A percentile compares a stretch with the other conserved stretches of the same genome.
These are phyloP conservation scores for Sugiyamaella lignohabitans DNA, from an alignment of 805 yeast species.

Conservation along the genomic window DNA sequence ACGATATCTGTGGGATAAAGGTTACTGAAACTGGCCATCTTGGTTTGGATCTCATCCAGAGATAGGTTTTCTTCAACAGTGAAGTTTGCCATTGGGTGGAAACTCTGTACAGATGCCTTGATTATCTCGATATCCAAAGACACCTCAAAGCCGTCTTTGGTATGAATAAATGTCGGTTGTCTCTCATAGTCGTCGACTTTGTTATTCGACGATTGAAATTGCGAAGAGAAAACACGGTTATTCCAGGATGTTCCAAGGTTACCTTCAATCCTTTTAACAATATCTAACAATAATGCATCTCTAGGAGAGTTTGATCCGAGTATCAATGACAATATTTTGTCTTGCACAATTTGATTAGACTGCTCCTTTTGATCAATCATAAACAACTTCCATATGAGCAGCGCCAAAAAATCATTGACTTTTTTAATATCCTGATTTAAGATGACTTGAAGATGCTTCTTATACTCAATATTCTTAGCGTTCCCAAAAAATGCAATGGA, in stretches of 20 bases:
- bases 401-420: conserved; percentile 36
- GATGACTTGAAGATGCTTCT: conserved; percentile 56
- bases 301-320: conserved; percentile 55
- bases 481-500: conserved; percentile 37
- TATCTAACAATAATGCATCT: conserved; percentile 54
- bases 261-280: conserved; percentile 55
- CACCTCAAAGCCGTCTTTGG: conserved; percentile 42
- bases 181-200: conserved; percentile 41
- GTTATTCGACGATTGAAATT: conserved; percentile 36
- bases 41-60: conserved; percentile 4
- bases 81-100: conserved; percentile 22
- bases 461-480: conserved; percentile 33
- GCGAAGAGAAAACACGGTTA: conserved; percentile 59
- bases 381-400: conserved; percentile 47
- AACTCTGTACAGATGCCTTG: conserved; percentile 37
- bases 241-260: conserved; percentile 53
- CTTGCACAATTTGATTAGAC: conserved; percentile 44
- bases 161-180: conserved; percentile 44
- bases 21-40: not conserved
- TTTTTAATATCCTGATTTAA: conserved; percentile 45
- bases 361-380: conserved; percentile 39
- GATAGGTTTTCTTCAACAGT: not conserved
- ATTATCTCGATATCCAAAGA: conserved; percentile 42
- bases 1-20: not conserved
- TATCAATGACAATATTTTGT: conserved; percentile 47